A percentile compares a stretch with the other conserved stretches of the same genome.
phyloP scores from a whole-genome alignment of 768 basidiomycete species.

The Lentinula lateritia region DNA sequence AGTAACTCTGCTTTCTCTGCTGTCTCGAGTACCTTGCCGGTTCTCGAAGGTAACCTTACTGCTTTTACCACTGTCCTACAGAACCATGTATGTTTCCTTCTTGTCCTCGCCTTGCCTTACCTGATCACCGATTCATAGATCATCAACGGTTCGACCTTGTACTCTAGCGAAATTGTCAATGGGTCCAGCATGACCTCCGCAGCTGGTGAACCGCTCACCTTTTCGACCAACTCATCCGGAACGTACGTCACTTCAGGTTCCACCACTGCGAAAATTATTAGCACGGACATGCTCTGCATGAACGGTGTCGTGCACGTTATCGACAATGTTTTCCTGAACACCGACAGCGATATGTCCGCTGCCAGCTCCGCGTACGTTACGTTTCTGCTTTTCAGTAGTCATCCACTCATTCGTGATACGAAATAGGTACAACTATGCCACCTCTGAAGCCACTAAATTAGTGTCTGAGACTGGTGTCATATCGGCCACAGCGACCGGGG shows the following conservation, averaged over 20 bases:
- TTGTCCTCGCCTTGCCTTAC: neutral
- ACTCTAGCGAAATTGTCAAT: conserved; percentile 46
- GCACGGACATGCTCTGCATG: conserved; percentile 50
- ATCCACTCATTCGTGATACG: neutral
- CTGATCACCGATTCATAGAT: conserved; percentile 26
- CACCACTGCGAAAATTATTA: conserved; percentile 46
- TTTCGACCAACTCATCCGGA: conserved; percentile 52
- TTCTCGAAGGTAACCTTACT: conserved; percentile 38
- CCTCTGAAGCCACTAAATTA: neutral
- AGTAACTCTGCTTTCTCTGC: conserved; percentile 42
- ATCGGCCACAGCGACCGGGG: neutral
- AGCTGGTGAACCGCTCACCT: conserved; percentile 47
- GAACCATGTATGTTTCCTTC: conserved; percentile 50
- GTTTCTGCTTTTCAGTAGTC: neutral
- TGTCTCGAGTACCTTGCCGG: conserved; percentile 24
- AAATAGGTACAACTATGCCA: neutral
- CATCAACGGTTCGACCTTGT: conserved; percentile 64
- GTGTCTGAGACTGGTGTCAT: neutral
- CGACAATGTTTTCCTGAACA: conserved; percentile 46
- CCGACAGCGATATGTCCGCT: conserved; percentile 30
- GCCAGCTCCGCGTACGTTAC: conserved; percentile 47
- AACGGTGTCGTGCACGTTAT: conserved; percentile 72
- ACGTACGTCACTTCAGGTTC: conserved; percentile 39
- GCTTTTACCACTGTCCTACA: conserved; percentile 38
- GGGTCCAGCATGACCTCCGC: conserved; percentile 41